A percentile compares a stretch with the other conserved stretches of the same genome.
These are phyloP conservation scores for Leccinum ochraceum DNA, from an alignment of 768 basidiomycete species.

Conservation along the genomic window DNA sequence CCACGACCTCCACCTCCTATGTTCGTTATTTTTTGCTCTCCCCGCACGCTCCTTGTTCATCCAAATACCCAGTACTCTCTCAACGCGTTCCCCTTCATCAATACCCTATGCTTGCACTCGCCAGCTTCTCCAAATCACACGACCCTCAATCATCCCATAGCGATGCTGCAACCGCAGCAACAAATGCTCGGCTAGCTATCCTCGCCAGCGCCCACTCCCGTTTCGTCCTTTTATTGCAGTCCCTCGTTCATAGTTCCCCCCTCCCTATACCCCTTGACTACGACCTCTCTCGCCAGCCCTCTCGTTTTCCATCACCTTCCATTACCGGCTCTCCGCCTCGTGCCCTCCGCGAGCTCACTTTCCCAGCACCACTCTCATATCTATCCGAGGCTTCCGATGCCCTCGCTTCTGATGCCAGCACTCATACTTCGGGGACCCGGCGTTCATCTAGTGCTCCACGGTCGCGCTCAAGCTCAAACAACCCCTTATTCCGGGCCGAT, in stretches of 20 bases:
- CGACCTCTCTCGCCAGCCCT: slow-evolving; percentile 36
- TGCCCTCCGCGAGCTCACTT: slow-evolving; percentile 58
- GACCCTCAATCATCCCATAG: slow-evolving; percentile 31
- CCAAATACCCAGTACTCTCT: slow-evolving; percentile 53
- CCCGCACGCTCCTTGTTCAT: slow-evolving; percentile 8
- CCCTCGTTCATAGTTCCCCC: slow-evolving; percentile 64
- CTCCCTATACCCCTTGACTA: slow-evolving; percentile 47
- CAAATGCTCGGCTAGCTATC: slow-evolving; percentile 41
- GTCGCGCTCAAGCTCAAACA: slow-evolving; percentile 8
- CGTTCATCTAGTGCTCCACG: slow-evolving; percentile 10
- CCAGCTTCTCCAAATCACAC: slow-evolving; percentile 43
- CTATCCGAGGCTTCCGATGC: slow-evolving; percentile 21
- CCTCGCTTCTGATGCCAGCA: slow-evolving; percentile 10
- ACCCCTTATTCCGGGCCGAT: slow-evolving; percentile 27
- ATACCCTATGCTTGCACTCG: slow-evolving; percentile 70
- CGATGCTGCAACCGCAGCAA: slow-evolving; percentile 22
- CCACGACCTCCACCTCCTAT: slow-evolving; percentile 60
- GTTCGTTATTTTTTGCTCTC: slow-evolving; percentile 46
- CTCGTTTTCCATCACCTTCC: slow-evolving; percentile 18
- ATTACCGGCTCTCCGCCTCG: slow-evolving; percentile 28
- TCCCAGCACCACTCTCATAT: slow-evolving; percentile 73
- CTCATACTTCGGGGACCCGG: slow-evolving; percentile 4
- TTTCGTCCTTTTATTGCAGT: slow-evolving; percentile 72
- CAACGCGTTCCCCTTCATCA: slow-evolving; percentile 63
- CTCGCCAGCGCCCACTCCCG: slow-evolving; percentile 69